Base-by-base conservation (phyloP, 768 basidiomycete genomes). In the Amanita rimosa region DNA sequence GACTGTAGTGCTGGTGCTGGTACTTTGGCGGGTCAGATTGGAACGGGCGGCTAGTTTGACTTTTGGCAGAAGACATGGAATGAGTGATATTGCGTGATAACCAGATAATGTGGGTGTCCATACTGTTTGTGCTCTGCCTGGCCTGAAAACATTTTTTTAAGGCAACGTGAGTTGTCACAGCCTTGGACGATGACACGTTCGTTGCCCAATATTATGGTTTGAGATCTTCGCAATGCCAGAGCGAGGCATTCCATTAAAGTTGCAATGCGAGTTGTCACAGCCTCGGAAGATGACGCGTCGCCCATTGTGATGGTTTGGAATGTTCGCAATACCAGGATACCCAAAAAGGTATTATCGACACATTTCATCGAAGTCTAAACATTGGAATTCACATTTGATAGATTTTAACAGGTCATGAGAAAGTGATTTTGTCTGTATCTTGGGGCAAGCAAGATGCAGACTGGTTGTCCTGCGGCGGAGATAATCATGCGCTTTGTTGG, bases 221-320 rank as follows among this genome's bases (percentile, higher is more conserved):
- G n/a, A n/a, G n/a, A n/a, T n/a, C n/a, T n/a, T n/a, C n/a, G n/a
- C n/a, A n/a, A n/a, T n/a, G n/a, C n/a, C n/a, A n/a, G n/a, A n/a
- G n/a, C n/a, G n/a, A n/a, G n/a, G n/a, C n/a, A n/a, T n/a, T n/a
- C n/a, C n/a, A n/a, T n/a, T n/a, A n/a, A n/a, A n/a, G n/a, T n/a
- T n/a, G n/a, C n/a, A n/a, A n/a, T n/a, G 4, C 76, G 91, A 53
- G 74, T 99, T n/a, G 85, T 95, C 37, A 98, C 96, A 0, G 85
- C 94, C 2, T 95, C 90, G 1, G 96, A 98, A 62, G 94, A 97
- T 56, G 96, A 99, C 62, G 80, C 85, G 17, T 91, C 90, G 0
- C 95, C 96, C 1, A 78, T 97, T 46, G 86, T 98, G 60, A 93
- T 97, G 88, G 80, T 97, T 39, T 99, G 96, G 96, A 94, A 98